Percentiles rank a stretch among this genome's conserved stretches.
Conservation (phyloP, 306 rosid genomes). For the Quercus bicolor region DNA sequence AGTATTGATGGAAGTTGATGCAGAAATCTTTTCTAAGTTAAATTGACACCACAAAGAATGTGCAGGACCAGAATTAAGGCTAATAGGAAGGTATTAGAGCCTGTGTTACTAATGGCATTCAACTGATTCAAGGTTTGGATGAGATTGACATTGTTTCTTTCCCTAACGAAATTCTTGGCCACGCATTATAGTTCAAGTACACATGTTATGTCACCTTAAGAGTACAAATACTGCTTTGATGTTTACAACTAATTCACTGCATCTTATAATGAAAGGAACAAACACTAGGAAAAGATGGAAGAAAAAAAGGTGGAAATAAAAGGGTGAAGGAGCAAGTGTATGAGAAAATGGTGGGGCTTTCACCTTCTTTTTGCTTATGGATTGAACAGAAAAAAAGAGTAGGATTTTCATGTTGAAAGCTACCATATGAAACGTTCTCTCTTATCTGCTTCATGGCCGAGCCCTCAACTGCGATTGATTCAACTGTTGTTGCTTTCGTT, state of each 20-base stretch:
- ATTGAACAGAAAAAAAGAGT: neutral
- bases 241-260: neutral
- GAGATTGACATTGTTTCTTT: neutral
- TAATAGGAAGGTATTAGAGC: neutral
- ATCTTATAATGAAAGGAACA: neutral
- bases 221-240: neutral
- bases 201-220: neutral
- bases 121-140: neutral
- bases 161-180: neutral
- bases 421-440: neutral
- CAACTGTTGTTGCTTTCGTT: neutral
- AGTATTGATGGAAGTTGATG: neutral
- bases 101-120: neutral
- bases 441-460: conserved; percentile 11
- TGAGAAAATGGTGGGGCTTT: neutral
- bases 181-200: neutral
- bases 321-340: neutral
- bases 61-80: too few species aligned
- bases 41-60: neutral
- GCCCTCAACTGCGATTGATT: neutral
- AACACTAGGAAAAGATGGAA: neutral
- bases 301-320: neutral
- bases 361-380: neutral
- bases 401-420: neutral
- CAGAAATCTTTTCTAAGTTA: neutral